phyloP scores from a whole-genome alignment of 352 stramenopile species.

The Blastocystis sp. region DNA sequence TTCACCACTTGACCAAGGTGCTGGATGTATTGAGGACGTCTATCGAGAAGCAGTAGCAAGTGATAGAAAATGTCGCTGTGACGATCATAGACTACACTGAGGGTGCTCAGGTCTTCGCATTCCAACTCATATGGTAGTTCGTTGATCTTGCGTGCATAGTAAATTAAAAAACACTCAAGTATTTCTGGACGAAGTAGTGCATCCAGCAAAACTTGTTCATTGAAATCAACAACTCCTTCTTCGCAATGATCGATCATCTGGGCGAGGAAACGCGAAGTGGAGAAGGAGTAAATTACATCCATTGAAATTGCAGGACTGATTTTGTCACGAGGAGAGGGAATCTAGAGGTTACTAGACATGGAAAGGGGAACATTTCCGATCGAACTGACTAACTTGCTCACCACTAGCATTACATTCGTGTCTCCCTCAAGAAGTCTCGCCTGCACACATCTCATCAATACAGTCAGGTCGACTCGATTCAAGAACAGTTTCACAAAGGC shows the following conservation, averaged over 20 bases:
- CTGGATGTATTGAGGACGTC: neutral
- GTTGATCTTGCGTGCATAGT: neutral
- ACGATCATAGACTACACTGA: neutral
- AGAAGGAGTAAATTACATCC: neutral
- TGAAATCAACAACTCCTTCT: neutral
- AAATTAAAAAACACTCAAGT: neutral
- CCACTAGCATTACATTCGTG: neutral
- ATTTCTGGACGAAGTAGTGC: neutral
- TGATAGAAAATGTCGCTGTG: slow-evolving; percentile 36
- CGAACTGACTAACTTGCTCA: neutral
- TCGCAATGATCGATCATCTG: neutral
- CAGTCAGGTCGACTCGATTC: neutral
- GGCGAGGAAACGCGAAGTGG: neutral
- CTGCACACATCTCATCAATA: neutral
- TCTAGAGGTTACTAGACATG: neutral
- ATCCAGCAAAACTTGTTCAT: neutral
- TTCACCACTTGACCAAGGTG: neutral
- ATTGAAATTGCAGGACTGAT: neutral
- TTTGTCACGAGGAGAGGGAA: neutral
- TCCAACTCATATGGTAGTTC: neutral
- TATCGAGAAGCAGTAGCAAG: slow-evolving; percentile 6
- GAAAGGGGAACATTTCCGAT: neutral
- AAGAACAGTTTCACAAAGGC: neutral
- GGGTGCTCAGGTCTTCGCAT: neutral
- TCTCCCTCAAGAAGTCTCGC: neutral